These are phyloP conservation scores for Striga asiatica DNA, from an alignment of 257 asterid species.

Conservation along the genomic window DNA sequence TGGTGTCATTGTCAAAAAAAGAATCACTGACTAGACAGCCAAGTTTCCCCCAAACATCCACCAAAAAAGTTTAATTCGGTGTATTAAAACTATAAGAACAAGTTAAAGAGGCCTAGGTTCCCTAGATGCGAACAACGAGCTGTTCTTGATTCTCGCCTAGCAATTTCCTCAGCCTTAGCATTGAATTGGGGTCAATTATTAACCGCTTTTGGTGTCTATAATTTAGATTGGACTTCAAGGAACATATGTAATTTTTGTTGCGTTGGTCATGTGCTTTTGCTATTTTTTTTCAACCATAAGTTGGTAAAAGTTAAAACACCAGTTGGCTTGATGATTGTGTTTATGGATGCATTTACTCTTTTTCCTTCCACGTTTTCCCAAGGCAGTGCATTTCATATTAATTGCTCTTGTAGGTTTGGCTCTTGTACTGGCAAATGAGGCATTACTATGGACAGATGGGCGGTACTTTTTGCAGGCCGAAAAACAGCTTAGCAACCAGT, in stretches of 20 bases:
- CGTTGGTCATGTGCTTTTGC: conserved; percentile 2
- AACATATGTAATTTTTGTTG: background rate
- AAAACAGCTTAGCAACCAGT: conserved; percentile 63
- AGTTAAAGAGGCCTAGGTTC: background rate
- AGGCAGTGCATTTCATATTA: background rate
- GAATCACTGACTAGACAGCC: too few relatives aligned
- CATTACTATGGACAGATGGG: conserved; percentile 94
- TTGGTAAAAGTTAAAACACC: background rate
- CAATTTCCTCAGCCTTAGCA: background rate
- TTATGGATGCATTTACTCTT: background rate
- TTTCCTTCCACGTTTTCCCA: background rate
- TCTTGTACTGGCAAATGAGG: conserved; percentile 65
- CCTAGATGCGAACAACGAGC: too few relatives aligned
- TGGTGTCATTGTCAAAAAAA: too few relatives aligned
- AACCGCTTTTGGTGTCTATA: background rate
- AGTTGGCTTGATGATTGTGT: conserved; percentile 1
- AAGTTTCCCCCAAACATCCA: too few relatives aligned
- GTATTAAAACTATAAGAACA: background rate
- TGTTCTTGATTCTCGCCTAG: background rate
- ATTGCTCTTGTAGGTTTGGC: conserved; percentile 57
- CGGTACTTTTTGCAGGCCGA: conserved; percentile 89
- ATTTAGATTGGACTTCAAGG: too few relatives aligned
- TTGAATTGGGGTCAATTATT: background rate
- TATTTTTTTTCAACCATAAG: background rate
- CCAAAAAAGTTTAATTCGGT: too few relatives aligned